Evolutionary conservation across 768 basidiomycete genomes (phyloP), one percentile per base, ranked within the genome.

Genomic region (Daedalea quercina): DNA sequence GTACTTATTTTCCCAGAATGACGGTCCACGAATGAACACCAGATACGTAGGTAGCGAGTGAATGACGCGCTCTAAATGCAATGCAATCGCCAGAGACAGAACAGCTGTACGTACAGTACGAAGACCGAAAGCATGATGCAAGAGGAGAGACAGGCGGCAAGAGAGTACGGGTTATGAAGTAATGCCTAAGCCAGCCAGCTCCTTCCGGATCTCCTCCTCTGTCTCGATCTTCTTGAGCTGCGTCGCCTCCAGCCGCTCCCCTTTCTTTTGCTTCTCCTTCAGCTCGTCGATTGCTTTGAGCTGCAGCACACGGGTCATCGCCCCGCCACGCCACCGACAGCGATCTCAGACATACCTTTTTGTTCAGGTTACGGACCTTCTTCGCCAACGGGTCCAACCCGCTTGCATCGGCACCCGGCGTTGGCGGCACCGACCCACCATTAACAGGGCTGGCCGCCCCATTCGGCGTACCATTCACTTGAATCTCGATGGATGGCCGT

Each of bases 211-310:
- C 54, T 88, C 88, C 9, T 66, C 78, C 69, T 97, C 94, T 9
- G 85, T 85, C 40, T 96, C 94, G 62, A 98, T 95, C 81, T 99
- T 99, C 81, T 88, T 90, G 60, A 95, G 73, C 70, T 99, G 95
- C 17, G 95, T 99, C 52, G 85, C 85, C 69, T 99, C 95, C 26
- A 99, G 77, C 51, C 86, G 81, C 67, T 98, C 94, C 0, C 96
- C 95, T 33, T 88, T 81, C 63, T 81, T 86, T 24, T 82, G 79
- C 73, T 94, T 93, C 59, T 90, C 90, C 74, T 97, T 98, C 47
- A 99, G 81, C 63, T 98, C 94, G 20, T 97, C 93, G 59, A 99
- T 98, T n/a, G 95, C 95, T 68, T 96, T 97, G 59, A 99, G 77
- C 94, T 96, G 59, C 34, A 31, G 52, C n/a, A 51, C 23, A 15